Conservation (phyloP, 1,139 yeast species). For the Pneumocystis jirovecii region DNA sequence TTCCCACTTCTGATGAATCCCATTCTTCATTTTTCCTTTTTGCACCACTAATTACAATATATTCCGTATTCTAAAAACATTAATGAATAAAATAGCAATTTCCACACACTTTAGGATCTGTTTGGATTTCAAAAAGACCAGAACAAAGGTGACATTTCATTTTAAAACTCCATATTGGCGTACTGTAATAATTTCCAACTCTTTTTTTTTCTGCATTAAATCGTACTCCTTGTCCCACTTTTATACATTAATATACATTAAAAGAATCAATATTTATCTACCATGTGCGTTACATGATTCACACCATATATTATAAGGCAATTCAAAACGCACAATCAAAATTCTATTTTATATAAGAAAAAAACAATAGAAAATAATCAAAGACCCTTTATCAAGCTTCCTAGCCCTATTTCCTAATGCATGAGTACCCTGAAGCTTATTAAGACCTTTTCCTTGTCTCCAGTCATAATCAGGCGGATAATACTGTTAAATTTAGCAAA, state of each 20-base stretch:
- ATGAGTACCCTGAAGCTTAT: slow-evolving; percentile 22
- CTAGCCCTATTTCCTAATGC: slow-evolving; percentile 20
- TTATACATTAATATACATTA: not conserved
- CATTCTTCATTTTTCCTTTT: slow-evolving; percentile 15
- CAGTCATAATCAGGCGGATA: slow-evolving; percentile 24
- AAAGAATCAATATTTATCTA: not conserved
- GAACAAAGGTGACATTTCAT: slow-evolving; percentile 22
- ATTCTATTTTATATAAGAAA: slow-evolving; percentile 7
- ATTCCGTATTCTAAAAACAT: slow-evolving; percentile 16
- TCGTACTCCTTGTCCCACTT: slow-evolving; percentile 22
- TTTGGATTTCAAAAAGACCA: slow-evolving; percentile 19
- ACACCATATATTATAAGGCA: slow-evolving; percentile 23
- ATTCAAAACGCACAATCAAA: slow-evolving; percentile 23
- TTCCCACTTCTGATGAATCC: slow-evolving; percentile 8
- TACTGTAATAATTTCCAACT: slow-evolving; percentile 21
- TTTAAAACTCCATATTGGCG: slow-evolving; percentile 22
- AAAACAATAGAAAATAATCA: not conserved
- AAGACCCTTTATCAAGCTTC: slow-evolving; percentile 18
- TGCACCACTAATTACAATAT: slow-evolving; percentile 21
- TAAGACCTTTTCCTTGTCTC: slow-evolving; percentile 21
- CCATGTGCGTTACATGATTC: slow-evolving; percentile 17
- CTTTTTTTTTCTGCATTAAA: slow-evolving; percentile 24
- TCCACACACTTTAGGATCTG: slow-evolving; percentile 22
- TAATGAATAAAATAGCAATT: not conserved
- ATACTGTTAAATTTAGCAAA: slow-evolving; percentile 14